Evolutionary conservation across 2,329 filamentous ascomycete species (phyloP).

Genomic region (Mycosphaerella sp.): DNA sequence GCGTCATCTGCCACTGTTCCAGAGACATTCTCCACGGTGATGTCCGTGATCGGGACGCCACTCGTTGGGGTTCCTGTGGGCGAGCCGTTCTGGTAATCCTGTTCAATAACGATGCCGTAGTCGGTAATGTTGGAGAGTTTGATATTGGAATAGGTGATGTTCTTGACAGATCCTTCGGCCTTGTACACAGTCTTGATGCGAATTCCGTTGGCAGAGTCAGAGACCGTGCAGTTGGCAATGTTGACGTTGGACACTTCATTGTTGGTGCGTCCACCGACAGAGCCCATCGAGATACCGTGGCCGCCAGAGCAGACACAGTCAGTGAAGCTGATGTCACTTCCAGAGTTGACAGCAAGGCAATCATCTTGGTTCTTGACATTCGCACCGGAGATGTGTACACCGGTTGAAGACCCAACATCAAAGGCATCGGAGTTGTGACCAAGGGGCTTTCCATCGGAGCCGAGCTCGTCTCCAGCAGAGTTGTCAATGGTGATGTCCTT

Average conservation of each 20-base stretch:
- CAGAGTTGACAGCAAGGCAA: constrained; percentile 29
- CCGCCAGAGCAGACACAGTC: constrained; percentile 24
- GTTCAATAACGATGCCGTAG: constrained; percentile 54
- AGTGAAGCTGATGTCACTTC: constrained; percentile 27
- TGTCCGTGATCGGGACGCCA: constrained; percentile 50
- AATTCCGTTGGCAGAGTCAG: constrained; percentile 50
- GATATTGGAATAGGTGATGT: constrained; percentile 50
- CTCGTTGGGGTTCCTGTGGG: constrained; percentile 42
- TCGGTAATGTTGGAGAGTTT: constrained; percentile 45
- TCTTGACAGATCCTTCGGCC: constrained; percentile 47
- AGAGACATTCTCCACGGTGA: constrained; percentile 41
- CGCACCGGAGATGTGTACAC: constrained; percentile 27
- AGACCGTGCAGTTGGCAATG: constrained; percentile 45
- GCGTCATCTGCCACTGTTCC: constrained; percentile 39
- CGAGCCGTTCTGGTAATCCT: constrained; percentile 50
- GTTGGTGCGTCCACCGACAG: constrained; percentile 47
- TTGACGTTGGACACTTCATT: constrained; percentile 50
- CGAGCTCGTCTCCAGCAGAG: constrained; percentile 35
- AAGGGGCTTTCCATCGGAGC: constrained; percentile 34
- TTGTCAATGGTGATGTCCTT: constrained; percentile 38
- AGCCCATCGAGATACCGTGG: constrained; percentile 30
- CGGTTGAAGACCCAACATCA: constrained; percentile 30
- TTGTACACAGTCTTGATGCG: constrained; percentile 51
- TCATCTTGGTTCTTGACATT: constrained; percentile 34
- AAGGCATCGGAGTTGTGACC: constrained; percentile 37